A percentile compares a stretch with the other conserved stretches of the same genome.
phyloP scores from a whole-genome alignment of 768 basidiomycete genomes.

The Amanita polypyramis region DNA sequence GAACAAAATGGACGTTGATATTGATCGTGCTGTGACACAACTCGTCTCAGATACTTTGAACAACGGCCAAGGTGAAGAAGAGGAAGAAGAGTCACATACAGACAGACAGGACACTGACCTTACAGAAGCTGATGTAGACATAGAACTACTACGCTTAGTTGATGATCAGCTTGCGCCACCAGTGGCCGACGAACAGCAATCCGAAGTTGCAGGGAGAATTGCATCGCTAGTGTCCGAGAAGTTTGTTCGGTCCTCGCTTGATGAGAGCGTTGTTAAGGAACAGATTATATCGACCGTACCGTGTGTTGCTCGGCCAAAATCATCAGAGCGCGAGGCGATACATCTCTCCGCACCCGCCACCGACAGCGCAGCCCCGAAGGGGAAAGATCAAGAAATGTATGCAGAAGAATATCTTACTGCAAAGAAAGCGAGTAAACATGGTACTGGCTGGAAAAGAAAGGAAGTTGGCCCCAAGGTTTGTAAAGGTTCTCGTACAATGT shows the following conservation, averaged over 20 bases:
- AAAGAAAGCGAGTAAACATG: slow-evolving; percentile 10
- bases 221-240: neutral
- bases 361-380: slow-evolving; percentile 14
- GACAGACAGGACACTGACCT: slow-evolving; percentile 16
- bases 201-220: neutral
- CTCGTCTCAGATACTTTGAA: slow-evolving; percentile 33
- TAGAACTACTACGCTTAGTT: slow-evolving; percentile 61
- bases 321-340: slow-evolving; percentile 46
- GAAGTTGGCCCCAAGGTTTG: slow-evolving; percentile 27
- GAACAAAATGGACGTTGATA: slow-evolving; percentile 30
- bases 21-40: slow-evolving; percentile 32
- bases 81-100: slow-evolving; percentile 10
- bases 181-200: neutral
- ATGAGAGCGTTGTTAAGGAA: neutral
- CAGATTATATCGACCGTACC: slow-evolving; percentile 5
- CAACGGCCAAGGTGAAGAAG: slow-evolving; percentile 12
- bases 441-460: slow-evolving; percentile 28
- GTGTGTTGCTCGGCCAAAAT: slow-evolving; percentile 14
- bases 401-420: slow-evolving; percentile 15
- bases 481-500: neutral
- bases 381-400: slow-evolving; percentile 21
- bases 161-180: slow-evolving; percentile 33
- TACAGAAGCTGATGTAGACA: slow-evolving; percentile 41
- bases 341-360: slow-evolving; percentile 33
- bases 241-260: neutral